A percentile compares a stretch with the other conserved stretches of the same genome.
phyloP scores from a whole-genome alignment of 768 basidiomycete species.

The Boletus bicolor region DNA sequence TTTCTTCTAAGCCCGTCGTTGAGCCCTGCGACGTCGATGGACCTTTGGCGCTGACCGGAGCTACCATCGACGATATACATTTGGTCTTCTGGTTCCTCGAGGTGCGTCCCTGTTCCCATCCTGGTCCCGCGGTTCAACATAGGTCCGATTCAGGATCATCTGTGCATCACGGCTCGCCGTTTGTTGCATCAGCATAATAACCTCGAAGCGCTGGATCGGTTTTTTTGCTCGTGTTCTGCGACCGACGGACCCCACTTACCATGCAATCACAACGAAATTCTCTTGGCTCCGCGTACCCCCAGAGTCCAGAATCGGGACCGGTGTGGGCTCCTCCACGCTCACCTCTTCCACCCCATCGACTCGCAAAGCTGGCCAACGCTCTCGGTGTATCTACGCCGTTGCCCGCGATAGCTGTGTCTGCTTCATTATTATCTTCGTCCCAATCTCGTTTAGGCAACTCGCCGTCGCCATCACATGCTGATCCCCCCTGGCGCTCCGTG shows the following conservation, averaged over 20 bases:
- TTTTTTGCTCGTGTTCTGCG: slow-evolving; percentile 1
- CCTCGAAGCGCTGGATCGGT: slow-evolving; percentile 5
- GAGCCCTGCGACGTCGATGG: slow-evolving; percentile 4
- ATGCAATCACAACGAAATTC: slow-evolving; percentile 19
- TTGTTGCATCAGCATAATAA: slow-evolving; percentile 1
- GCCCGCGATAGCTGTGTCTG: slow-evolving; percentile 42
- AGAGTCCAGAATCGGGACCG: slow-evolving; percentile 5
- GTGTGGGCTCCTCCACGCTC: slow-evolving; percentile 64
- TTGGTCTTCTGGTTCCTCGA: slow-evolving; percentile 4
- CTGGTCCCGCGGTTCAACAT: not conserved
- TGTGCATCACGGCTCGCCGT: not conserved
- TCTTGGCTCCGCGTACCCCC: slow-evolving; percentile 7
- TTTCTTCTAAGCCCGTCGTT: slow-evolving; percentile 12
- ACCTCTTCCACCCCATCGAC: slow-evolving; percentile 70
- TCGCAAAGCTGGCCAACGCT: slow-evolving; percentile 83
- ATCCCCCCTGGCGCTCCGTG: slow-evolving; percentile 46
- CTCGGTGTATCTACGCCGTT: slow-evolving; percentile 76
- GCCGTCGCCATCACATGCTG: slow-evolving; percentile 19
- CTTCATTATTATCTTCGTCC: slow-evolving; percentile 11
- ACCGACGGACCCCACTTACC: not conserved
- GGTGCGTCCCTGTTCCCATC: slow-evolving; percentile 8
- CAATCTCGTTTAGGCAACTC: slow-evolving; percentile 13
- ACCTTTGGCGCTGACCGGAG: not conserved
- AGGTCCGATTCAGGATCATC: not conserved
- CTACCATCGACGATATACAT: not conserved